Percentiles rank a stretch among this genome's conserved stretches.
These are phyloP conservation scores for Letharia lupina DNA, from an alignment of 495 filamentous ascomycete species.

Conservation along the genomic window DNA sequence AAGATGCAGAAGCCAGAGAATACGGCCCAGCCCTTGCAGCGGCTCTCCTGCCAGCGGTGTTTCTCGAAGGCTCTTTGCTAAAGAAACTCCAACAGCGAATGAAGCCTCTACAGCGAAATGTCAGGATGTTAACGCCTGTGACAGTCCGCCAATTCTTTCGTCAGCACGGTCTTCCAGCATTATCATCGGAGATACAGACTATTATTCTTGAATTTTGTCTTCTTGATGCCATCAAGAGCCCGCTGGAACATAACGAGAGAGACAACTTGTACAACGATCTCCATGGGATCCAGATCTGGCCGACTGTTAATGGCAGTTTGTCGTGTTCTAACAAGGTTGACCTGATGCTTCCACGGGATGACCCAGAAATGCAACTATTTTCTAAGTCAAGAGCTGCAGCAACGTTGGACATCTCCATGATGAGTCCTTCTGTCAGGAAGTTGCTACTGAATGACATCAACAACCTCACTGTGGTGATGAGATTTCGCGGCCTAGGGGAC, in stretches of 20 bases:
- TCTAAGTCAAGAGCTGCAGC: not conserved
- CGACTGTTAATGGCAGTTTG: constrained; percentile 9
- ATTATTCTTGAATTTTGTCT: constrained; percentile 18
- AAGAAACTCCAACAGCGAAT: not conserved
- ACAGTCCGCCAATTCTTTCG: constrained; percentile 10
- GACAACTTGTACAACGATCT: constrained; percentile 5
- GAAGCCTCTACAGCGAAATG: not conserved
- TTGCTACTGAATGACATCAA: not conserved
- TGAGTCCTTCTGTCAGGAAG: not conserved
- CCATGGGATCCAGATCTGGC: constrained; percentile 14
- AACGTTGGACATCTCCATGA: constrained; percentile 11
- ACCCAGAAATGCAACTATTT: constrained; percentile 16
- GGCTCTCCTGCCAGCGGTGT: constrained; percentile 10
- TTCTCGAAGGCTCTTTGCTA: not conserved
- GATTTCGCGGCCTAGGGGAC: constrained; percentile 9
- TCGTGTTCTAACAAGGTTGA: not conserved
- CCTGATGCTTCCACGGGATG: constrained; percentile 12
- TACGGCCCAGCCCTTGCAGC: constrained; percentile 11
- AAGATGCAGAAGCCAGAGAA: not conserved
- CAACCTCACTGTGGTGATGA: not conserved
- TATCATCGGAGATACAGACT: not conserved
- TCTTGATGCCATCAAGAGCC: constrained; percentile 13
- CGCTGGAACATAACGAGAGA: not conserved
- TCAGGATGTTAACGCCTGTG: constrained; percentile 1
- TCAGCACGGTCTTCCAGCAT: too few species aligned